Conservation (phyloP, 352 stramenopile species). For the Phytophthora sp. region DNA sequence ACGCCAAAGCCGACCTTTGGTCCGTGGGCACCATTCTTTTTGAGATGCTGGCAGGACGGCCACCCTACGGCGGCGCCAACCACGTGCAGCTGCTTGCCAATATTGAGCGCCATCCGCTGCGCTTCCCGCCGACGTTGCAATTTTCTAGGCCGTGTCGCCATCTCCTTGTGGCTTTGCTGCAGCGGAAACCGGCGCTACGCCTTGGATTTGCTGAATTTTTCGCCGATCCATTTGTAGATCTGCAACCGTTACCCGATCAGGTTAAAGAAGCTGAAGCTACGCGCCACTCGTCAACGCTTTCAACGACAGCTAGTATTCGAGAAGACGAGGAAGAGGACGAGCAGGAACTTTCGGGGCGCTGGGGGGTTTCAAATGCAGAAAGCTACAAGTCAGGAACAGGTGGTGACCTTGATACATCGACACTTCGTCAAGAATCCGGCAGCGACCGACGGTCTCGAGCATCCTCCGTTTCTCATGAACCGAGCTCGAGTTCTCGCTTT, state of each 20-base stretch:
- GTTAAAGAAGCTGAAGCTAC: constrained; percentile 23
- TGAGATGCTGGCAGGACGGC: constrained; percentile 95
- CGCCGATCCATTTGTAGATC: constrained; percentile 63
- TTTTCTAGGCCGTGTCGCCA: constrained; percentile 86
- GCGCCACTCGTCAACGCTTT: constrained; percentile 22
- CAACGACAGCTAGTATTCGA: constrained; percentile 53
- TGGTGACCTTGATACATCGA: constrained; percentile 5
- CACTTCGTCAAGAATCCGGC: constrained; percentile 6
- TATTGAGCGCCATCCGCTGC: constrained; percentile 91
- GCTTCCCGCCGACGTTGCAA: constrained; percentile 82
- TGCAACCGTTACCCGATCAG: constrained; percentile 30
- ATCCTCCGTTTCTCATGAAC: constrained; percentile 41
- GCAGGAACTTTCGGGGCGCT: constrained; percentile 29
- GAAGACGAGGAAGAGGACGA: constrained; percentile 64
- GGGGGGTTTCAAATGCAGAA: constrained; percentile 18
- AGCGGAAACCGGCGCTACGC: constrained; percentile 84
- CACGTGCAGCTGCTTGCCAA: constrained; percentile 95
- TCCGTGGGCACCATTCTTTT: constrained; percentile 96
- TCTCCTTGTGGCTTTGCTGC: constrained; percentile 79
- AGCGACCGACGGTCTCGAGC: constrained; percentile 41
- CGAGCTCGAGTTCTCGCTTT: constrained; percentile 41
- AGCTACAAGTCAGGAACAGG: constrained; percentile 22
- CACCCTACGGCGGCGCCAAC: constrained; percentile 94
- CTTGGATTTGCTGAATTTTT: constrained; percentile 95
- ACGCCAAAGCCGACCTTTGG: constrained; percentile 97